Evolutionary conservation across 2,329 filamentous ascomycete genomes (phyloP).

Genomic region (Emmonsiellopsis sp.): DNA sequence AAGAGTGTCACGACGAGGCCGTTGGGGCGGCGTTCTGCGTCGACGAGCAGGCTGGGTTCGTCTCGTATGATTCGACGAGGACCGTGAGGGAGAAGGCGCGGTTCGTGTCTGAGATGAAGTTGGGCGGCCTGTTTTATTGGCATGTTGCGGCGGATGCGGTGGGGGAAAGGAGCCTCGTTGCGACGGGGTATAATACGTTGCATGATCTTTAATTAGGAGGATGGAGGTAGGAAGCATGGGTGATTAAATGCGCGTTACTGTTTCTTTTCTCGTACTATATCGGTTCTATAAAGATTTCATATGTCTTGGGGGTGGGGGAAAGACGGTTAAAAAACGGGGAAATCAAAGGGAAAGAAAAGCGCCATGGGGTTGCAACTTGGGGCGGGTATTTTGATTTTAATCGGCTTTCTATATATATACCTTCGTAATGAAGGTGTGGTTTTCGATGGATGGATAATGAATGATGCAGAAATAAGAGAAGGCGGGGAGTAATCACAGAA

Average conservation of each 20-base stretch:
- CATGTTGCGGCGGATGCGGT: constrained; percentile 60
- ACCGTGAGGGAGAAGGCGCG: constrained; percentile 67
- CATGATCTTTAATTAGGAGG: constrained; percentile 26
- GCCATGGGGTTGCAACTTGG: neutral
- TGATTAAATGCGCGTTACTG: neutral
- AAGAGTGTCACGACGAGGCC: constrained; percentile 59
- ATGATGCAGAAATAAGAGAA: no score
- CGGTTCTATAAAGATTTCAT: neutral
- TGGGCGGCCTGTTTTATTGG: constrained; percentile 77
- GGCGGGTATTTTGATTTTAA: no score
- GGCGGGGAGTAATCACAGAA: no score
- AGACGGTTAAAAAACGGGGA: neutral
- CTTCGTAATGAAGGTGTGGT: no score
- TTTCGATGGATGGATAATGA: no score
- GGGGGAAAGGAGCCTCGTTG: constrained; percentile 48
- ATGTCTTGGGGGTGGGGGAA: neutral
- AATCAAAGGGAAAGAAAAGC: neutral
- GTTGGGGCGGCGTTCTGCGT: constrained; percentile 62
- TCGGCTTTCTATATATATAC: no score
- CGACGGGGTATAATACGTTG: constrained; percentile 49
- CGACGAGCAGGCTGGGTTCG: constrained; percentile 61
- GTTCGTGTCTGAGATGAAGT: constrained; percentile 60
- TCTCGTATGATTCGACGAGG: constrained; percentile 69
- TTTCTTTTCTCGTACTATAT: neutral
- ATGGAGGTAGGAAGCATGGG: neutral